Evolutionary conservation across 2,329 filamentous ascomycete genomes (phyloP), one percentile per base, ranked within the genome.

Genomic region (Dryadomyces quercivorus): DNA sequence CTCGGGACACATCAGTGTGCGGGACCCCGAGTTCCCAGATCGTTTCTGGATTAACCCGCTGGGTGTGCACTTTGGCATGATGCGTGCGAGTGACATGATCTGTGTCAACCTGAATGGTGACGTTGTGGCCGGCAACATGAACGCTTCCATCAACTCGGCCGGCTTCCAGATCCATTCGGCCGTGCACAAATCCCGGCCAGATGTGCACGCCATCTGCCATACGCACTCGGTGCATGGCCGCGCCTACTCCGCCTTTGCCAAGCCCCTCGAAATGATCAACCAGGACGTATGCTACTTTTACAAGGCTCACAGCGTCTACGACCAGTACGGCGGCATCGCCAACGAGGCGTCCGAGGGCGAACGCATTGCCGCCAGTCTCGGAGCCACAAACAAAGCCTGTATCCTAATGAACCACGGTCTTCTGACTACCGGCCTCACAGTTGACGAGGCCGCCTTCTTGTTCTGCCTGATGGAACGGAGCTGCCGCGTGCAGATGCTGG

Each of bases 21-120:
- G 80, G 15, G 80, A 83, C 59, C 80, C 80, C 0, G 77, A 81
- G 61, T 66, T 74, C 56, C 64, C 68, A 0, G 69, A 79, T 58
- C 71, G 70, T 2, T 81, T 82, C 64, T 83, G 80, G 80, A 82
- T 79, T 52, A 83, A 84, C 61, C 78, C 79, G 0, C 69, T 82
- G 0, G 76, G 75, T 9, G 69, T 69, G 43, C 79, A 83, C 63
- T 83, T 82, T 61, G 77, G 71, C 6, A 63, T 78, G 57, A 71
- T 82, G 56, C 78, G 76, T 57, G 75, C 77, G 0, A 71, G 68
- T 1, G 80, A 82, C 61, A 76, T 83, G 73, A 73, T 83, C 26
- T 69, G 78, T 21, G 70, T 83, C 3, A 73, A 81, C 62, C 70
- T 77, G 50, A 66, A 72, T 10, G 80, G 78, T 12, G 73, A 76